Evolutionary conservation across 2,329 filamentous ascomycete genomes (phyloP).

Genomic region (Penicillium psychrosexuale): DNA sequence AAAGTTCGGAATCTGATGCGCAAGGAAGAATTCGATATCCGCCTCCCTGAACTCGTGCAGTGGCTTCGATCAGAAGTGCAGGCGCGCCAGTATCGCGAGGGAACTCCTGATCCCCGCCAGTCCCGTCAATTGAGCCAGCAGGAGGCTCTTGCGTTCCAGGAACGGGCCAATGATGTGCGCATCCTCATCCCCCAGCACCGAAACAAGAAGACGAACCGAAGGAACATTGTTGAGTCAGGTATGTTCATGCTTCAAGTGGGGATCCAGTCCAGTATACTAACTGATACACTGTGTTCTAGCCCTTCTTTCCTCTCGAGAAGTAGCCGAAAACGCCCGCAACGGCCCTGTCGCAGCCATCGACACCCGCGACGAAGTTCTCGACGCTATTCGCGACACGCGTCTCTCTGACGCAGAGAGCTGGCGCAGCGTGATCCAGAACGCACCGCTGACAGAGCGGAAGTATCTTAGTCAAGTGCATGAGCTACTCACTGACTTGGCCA

Average conservation of each 20-base stretch:
- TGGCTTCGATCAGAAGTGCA: conserved; percentile 81
- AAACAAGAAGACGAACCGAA: conserved; percentile 88
- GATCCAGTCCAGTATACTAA: not conserved
- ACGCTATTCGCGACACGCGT: conserved; percentile 68
- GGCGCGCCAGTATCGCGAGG: conserved; percentile 66
- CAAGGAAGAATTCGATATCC: conserved; percentile 79
- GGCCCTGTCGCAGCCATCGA: conserved; percentile 86
- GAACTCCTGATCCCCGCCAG: conserved; percentile 42
- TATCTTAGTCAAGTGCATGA: conserved; percentile 82
- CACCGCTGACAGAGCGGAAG: conserved; percentile 72
- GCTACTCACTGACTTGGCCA: conserved; percentile 63
- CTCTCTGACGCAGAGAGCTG: conserved; percentile 80
- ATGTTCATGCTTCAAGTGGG: conserved; percentile 47
- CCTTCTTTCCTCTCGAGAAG: conserved; percentile 54
- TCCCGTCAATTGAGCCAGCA: conserved; percentile 42
- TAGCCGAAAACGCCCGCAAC: conserved; percentile 68
- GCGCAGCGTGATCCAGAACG: conserved; percentile 74
- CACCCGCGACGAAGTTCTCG: conserved; percentile 77
- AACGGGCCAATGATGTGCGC: conserved; percentile 69
- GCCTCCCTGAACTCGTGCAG: conserved; percentile 66
- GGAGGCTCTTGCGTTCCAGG: conserved; percentile 34
- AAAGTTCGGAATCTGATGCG: conserved; percentile 76
- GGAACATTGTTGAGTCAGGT: conserved; percentile 78
- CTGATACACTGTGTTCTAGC: conserved; percentile 34
- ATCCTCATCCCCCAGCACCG: conserved; percentile 79